Conservation (phyloP, 164 flowering plant species). For the Umbellularia californica region DNA sequence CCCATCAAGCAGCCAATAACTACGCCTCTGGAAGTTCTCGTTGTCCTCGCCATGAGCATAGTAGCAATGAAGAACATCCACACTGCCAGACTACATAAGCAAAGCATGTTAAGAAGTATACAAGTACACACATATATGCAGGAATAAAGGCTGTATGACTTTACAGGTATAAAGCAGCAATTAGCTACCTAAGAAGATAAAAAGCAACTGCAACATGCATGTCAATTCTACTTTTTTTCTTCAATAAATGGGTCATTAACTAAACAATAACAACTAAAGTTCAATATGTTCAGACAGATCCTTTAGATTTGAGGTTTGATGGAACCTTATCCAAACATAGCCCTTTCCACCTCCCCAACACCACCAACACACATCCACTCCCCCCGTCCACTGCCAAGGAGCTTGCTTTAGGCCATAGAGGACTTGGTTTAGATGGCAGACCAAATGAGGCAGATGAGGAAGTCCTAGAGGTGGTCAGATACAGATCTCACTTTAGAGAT, state of each 20-base stretch:
- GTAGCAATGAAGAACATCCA: slow-evolving; percentile 90
- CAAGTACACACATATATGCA: neutral
- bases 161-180: neutral
- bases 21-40: slow-evolving; percentile 78
- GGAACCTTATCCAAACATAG: too few species aligned
- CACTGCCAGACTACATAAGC: slow-evolving; percentile 64
- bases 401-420: too few species aligned
- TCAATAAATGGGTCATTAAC: slow-evolving; percentile 6
- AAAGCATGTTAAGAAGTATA: neutral
- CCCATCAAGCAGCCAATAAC: slow-evolving; percentile 98
- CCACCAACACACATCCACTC: too few species aligned
- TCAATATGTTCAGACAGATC: neutral
- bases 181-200: neutral
- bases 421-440: too few species aligned
- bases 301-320: neutral
- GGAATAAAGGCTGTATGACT: neutral
- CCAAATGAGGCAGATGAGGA: too few species aligned
- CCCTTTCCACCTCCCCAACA: too few species aligned
- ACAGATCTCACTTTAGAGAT: too few species aligned
- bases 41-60: slow-evolving; percentile 96
- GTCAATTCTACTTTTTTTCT: neutral
- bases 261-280: neutral
- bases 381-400: too few species aligned
- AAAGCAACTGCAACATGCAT: neutral
- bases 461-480: too few species aligned